Percentiles rank a stretch among this genome's conserved stretches.
Evolutionary conservation across 306 rosid species (phyloP).

Genomic region (Heteromeles arbutifolia): DNA sequence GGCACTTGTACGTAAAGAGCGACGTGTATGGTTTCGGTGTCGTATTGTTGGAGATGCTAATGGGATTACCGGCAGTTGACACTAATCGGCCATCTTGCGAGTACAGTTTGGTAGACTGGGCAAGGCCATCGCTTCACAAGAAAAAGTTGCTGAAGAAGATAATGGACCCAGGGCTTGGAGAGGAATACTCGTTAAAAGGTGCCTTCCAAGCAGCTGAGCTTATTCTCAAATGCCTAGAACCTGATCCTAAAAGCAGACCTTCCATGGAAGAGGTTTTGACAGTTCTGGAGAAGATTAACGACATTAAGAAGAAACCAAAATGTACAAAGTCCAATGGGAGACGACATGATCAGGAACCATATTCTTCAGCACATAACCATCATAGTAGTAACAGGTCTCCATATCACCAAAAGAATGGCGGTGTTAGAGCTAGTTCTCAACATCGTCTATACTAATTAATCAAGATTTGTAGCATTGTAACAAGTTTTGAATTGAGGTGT

Average conservation of each 20-base stretch:
- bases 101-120: conserved; percentile 41
- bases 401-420: too few relatives aligned
- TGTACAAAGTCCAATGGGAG: conserved; percentile 1
- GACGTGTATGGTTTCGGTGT: conserved; percentile 93
- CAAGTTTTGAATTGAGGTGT: too few relatives aligned
- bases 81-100: conserved; percentile 17
- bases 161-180: conserved; percentile 45
- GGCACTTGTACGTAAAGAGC: conserved; percentile 73
- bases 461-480: neutral
- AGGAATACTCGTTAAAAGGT: conserved; percentile 27
- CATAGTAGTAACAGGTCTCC: conserved; percentile 2
- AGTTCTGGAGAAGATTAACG: conserved; percentile 24
- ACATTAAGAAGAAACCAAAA: conserved; percentile 23
- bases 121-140: conserved; percentile 19
- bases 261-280: conserved; percentile 54
- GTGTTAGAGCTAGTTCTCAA: neutral
- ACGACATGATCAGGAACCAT: neutral
- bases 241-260: conserved; percentile 55
- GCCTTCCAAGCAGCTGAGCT: conserved; percentile 41
- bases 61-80: conserved; percentile 58
- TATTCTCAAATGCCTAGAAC: conserved; percentile 43
- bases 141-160: conserved; percentile 39
- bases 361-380: neutral
- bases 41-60: conserved; percentile 65
- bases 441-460: neutral